Evolutionary conservation across 345 rosid genomes (phyloP), one percentile per base, ranked within the genome.

Genomic region (Populus davidiana): DNA sequence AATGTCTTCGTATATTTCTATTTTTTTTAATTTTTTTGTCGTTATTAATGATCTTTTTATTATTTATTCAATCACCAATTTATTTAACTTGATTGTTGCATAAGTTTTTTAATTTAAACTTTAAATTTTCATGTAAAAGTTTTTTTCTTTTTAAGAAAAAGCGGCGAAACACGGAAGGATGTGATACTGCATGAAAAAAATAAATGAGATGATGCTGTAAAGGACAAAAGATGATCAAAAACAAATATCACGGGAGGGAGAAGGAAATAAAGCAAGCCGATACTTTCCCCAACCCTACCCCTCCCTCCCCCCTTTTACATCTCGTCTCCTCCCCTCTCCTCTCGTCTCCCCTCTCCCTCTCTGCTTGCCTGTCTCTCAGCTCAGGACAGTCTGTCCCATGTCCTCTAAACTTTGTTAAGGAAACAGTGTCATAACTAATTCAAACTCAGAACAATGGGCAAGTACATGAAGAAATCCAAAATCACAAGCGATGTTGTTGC

Each of bases 381-480:
- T 33, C 36, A 33, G 39, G 8, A 38, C 39, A 38, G 47, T 11
- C 31, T 33, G 7, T 8, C 10, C 18, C 44, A 7, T 38, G 23
- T 43, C 38, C 67, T 54, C 70, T 62, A 62, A 20, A 8, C 67
- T 11, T 25, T 27, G 47, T 2, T 11, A 43, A 43, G 47, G 12
- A 43, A 43, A 43, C 47, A 43, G 47, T 11, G 47, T 43, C 14
- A 0, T 11, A 43, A 3, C 47, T 43, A 43, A 43, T 43, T 2
- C 47, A 43, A 43, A 43, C 47, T 11, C 47, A 43, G 14, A 47
- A 47, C 18, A 80, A 91, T 89, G 93, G 95, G 95, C 0, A 89
- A 86, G 86, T 91, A 86, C 88, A 86, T 90, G 77, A 91, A 85
- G 82, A 91, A 90, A 72, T 85, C 91, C 20, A 87, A 87, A 77